Conservation (phyloP, 768 basidiomycete species). For the Pulveroboletus ravenelii region DNA sequence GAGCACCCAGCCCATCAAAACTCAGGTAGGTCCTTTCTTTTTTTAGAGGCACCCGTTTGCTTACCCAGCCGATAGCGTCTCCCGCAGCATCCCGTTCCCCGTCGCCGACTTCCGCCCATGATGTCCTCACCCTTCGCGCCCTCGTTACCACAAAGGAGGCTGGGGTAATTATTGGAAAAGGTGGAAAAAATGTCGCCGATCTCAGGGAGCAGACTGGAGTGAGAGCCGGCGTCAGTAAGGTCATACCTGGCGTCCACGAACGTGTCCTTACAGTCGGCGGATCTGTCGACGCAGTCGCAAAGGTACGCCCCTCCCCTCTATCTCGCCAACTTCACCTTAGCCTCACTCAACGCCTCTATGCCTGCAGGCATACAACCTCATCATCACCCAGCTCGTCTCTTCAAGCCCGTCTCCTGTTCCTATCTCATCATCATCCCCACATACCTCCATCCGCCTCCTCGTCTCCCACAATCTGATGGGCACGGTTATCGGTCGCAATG, state of each 20-base stretch:
- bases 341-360: conserved; percentile 9
- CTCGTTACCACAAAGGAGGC: conserved; percentile 97
- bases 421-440: conserved; percentile 55
- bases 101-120: conserved; percentile 58
- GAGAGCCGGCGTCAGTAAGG: conserved; percentile 98
- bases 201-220: conserved; percentile 93
- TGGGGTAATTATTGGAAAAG: conserved; percentile 95
- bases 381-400: conserved; percentile 85
- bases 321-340: not conserved
- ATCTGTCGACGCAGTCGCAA: conserved; percentile 86
- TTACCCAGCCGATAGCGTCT: conserved; percentile 38
- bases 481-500: conserved; percentile 92
- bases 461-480: conserved; percentile 99
- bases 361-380: conserved; percentile 86
- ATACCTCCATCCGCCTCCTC: conserved; percentile 92
- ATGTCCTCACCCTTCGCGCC: conserved; percentile 84
- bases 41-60: conserved; percentile 13
- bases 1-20: conserved; percentile 53
- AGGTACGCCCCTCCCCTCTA: conserved; percentile 45
- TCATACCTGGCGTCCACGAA: conserved; percentile 96
- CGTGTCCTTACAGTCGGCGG: conserved; percentile 94
- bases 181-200: conserved; percentile 95
- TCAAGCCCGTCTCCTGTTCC: conserved; percentile 70
- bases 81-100: conserved; percentile 69
- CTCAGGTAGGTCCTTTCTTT: conserved; percentile 41